Base-by-base conservation (phyloP, 805 yeast genomes). In the Tetrapisispora arboricola region DNA sequence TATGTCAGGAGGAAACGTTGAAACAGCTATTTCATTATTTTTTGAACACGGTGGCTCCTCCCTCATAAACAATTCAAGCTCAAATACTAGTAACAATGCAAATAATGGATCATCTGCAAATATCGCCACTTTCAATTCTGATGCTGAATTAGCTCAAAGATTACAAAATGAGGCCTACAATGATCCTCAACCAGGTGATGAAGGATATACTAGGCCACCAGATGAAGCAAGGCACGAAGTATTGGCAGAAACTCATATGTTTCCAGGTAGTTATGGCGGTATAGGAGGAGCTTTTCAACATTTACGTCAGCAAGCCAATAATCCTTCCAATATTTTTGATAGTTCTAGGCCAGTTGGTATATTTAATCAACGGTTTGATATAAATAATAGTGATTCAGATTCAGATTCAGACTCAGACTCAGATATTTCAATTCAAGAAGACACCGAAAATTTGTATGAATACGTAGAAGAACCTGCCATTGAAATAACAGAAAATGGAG, bases 1-100 rank as follows among this genome's bases (percentile, higher is more conserved):
- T 20, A 78, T 90, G 65, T 72, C 90, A 4, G 87, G 80, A 38
- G 76, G 77, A 35, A 76, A 85, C 57, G 57, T 90, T 26, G 95
- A 88, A 43, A 73, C 77, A 17, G 97, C 98, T 0, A 84, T 92
- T 7, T 76, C 86, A 12, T 66, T 92, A 33, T 92, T 66, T 60
- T 80, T 83, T 63, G 97, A 92, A 49, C 73, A 72, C 49, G 79
- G 79, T 21, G 61, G 68, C 11, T 45, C 44, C 39, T 49, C 57
- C 0, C 55, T 45, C 21, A 36, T 46, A 22, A 45, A 43, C 6
- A 43, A 22, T 35, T 26, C n/a, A 26, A 19, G n/a, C 11, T 39
- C 36, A 45, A 38, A 35, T 36, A 36, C 41, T 27, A 24, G 21
- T 20, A 17, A 38, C 12, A 24, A 31, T 18, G 11, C 10, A 3